Conservation (phyloP, 78 protist species). For the Isochrysis galbana region DNA sequence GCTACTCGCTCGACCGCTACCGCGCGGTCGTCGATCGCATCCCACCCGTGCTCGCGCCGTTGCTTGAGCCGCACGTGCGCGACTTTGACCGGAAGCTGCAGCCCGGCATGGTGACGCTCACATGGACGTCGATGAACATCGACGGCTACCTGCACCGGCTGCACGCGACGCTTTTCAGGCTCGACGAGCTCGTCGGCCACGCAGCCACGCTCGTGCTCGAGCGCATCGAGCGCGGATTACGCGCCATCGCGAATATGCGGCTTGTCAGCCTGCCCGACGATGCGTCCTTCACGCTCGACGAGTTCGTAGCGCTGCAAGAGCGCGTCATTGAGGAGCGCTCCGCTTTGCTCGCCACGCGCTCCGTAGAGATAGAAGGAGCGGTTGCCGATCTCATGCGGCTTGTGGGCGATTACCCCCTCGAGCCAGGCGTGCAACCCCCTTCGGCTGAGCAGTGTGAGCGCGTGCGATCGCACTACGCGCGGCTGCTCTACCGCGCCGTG, state of each 20-base stretch:
- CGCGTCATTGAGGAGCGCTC: background rate
- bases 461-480: too few species aligned
- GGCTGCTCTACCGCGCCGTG: slow-evolving; percentile 61
- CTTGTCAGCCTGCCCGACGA: background rate
- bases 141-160: slow-evolving; percentile 47
- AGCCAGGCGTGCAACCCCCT: slow-evolving; percentile 14
- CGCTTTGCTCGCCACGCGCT: background rate
- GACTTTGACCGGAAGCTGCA: slow-evolving; percentile 60
- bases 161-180: slow-evolving; percentile 1
- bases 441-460: too few species aligned
- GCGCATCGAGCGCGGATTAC: background rate
- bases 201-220: slow-evolving; percentile 11
- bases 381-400: slow-evolving; percentile 6
- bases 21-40: slow-evolving; percentile 52
- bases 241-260: background rate
- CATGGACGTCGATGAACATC: background rate
- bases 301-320: slow-evolving; percentile 17
- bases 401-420: slow-evolving; percentile 39
- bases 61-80: slow-evolving; percentile 53
- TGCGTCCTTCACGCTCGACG: background rate
- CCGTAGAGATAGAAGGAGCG: slow-evolving; percentile 17
- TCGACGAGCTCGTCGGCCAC: background rate
- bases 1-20: slow-evolving; percentile 8
- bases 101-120: slow-evolving; percentile 18
- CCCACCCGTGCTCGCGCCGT: slow-evolving; percentile 73